Percentiles rank a stretch among this genome's conserved stretches.
These are phyloP conservation scores for Auxenochlorella protothecoides DNA, from an alignment of 139 green algal species.

Conservation along the genomic window DNA sequence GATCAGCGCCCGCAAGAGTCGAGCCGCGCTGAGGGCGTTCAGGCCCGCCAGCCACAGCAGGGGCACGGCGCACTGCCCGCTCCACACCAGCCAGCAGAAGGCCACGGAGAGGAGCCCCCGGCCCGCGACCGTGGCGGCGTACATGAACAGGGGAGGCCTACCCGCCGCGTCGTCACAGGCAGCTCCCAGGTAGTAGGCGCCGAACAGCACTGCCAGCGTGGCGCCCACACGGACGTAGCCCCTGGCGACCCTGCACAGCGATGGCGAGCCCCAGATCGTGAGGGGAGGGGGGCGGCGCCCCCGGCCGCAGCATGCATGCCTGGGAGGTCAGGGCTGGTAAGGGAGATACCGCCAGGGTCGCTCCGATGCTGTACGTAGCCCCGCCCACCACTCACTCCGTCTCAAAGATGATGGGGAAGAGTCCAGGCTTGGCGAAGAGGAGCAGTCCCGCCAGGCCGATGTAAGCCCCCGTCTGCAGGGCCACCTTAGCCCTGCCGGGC, in stretches of 20 bases:
- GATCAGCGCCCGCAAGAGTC: background rate
- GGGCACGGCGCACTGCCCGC: background rate
- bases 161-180: constrained; percentile 18
- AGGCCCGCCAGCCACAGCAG: constrained; percentile 13
- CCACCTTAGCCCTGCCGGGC: constrained; percentile 11
- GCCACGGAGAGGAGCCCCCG: constrained; percentile 4
- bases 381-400: too few species aligned
- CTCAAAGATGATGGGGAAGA: too few species aligned
- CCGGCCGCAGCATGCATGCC: background rate
- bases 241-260: background rate
- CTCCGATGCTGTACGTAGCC: background rate
- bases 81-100: constrained; percentile 7
- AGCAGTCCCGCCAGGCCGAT: constrained; percentile 11
- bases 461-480: constrained; percentile 8
- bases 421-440: background rate
- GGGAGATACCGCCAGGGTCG: background rate
- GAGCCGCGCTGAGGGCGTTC: constrained; percentile 3
- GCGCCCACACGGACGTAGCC: constrained; percentile 20
- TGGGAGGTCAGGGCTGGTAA: too few species aligned
- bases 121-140: constrained; percentile 8
- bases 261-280: background rate
- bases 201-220: constrained; percentile 18
- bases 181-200: constrained; percentile 20
- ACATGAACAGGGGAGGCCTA: constrained; percentile 10
- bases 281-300: background rate